These are phyloP conservation scores for Tephrocybe sp. DNA, from an alignment of 768 basidiomycete species.

Conservation along the genomic window DNA sequence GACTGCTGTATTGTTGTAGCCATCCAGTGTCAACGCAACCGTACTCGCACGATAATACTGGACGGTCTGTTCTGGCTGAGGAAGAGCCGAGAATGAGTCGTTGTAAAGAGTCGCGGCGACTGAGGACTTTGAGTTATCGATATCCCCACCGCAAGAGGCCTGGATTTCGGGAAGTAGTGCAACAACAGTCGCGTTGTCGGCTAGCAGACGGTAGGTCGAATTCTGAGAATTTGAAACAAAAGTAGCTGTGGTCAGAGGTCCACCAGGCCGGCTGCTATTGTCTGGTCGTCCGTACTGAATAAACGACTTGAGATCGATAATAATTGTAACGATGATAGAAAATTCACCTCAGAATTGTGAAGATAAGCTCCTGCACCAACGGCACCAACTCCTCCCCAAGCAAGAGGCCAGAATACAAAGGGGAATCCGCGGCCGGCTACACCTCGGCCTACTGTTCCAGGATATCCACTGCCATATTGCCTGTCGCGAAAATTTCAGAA, in stretches of 20 bases:
- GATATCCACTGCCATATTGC: constrained; percentile 56
- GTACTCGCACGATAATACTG: constrained; percentile 71
- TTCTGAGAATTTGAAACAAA: constrained; percentile 36
- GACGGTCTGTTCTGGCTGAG: constrained; percentile 53
- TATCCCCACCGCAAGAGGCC: constrained; percentile 33
- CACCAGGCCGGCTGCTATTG: constrained; percentile 47
- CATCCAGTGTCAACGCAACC: constrained; percentile 58
- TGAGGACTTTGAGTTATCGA: constrained; percentile 21
- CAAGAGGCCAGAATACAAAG: constrained; percentile 55
- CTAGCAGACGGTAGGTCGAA: constrained; percentile 40
- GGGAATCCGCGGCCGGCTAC: constrained; percentile 47
- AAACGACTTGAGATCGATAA: not conserved
- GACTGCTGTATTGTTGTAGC: constrained; percentile 62
- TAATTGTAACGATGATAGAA: not conserved
- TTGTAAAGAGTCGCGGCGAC: constrained; percentile 27
- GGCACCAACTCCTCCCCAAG: constrained; percentile 36
- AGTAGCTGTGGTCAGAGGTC: constrained; percentile 33
- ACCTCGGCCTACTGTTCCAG: constrained; percentile 36
- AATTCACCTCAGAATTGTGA: constrained; percentile 36
- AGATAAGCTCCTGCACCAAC: constrained; percentile 20
- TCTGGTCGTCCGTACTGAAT: constrained; percentile 43
- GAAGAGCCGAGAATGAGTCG: constrained; percentile 26
- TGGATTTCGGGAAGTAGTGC: constrained; percentile 36
- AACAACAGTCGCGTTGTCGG: constrained; percentile 44
- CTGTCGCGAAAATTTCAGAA: constrained; percentile 28